phyloP scores from a whole-genome alignment of 768 basidiomycete genomes.

The Mycena rosella region DNA sequence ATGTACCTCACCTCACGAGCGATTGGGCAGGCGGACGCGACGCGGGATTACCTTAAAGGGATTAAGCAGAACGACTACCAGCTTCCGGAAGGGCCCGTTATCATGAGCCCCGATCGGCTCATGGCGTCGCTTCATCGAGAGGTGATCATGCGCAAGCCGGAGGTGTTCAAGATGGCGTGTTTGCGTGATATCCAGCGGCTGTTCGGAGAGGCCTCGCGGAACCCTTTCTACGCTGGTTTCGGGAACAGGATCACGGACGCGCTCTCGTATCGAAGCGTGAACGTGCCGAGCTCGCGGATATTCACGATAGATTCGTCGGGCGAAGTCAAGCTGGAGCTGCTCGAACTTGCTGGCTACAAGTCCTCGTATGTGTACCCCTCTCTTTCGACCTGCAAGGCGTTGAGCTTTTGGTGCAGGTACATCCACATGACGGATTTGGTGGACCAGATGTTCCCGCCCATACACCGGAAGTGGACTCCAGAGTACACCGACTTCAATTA shows the following conservation, averaged over 20 bases:
- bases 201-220: conserved; percentile 78
- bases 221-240: conserved; percentile 97
- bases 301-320: conserved; percentile 97
- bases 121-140: conserved; percentile 97
- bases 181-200: conserved; percentile 93
- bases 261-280: conserved; percentile 96
- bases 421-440: conserved; percentile 99
- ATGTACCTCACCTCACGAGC: conserved; percentile 98
- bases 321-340: conserved; percentile 96
- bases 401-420: conserved; percentile 66
- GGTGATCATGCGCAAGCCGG: conserved; percentile 98
- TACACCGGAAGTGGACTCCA: conserved; percentile 87
- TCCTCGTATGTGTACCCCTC: conserved; percentile 75
- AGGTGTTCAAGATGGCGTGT: conserved; percentile 99
- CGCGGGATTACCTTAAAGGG: conserved; percentile 92
- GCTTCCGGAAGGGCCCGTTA: conserved; percentile 97
- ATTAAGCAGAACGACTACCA: conserved; percentile 97
- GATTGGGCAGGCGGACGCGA: conserved; percentile 98
- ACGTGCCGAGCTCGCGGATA: conserved; percentile 92
- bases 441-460: conserved; percentile 99
- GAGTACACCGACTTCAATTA: conserved; percentile 98
- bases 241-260: conserved; percentile 99
- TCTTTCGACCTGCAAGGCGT: not conserved
- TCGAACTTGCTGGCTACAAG: conserved; percentile 97
- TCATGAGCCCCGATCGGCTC: conserved; percentile 97